phyloP scores from a whole-genome alignment of 768 basidiomycete species.

The Boletus sp. region DNA sequence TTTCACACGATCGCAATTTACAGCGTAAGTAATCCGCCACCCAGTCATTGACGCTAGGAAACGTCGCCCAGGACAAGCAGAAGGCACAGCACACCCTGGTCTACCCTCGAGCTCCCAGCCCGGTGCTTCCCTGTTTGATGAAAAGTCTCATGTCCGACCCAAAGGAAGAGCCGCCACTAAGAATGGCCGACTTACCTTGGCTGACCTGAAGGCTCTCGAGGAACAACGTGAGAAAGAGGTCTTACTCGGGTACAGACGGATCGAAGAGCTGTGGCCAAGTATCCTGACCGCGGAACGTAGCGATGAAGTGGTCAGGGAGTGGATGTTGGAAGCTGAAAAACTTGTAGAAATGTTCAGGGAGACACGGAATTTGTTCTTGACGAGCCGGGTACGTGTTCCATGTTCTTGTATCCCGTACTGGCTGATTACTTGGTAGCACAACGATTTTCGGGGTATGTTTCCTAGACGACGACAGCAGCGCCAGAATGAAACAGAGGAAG shows the following conservation, averaged over 20 bases:
- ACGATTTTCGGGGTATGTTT: slow-evolving; percentile 21
- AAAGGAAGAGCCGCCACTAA: slow-evolving; percentile 30
- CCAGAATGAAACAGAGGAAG: slow-evolving; percentile 15
- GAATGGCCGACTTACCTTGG: slow-evolving; percentile 47
- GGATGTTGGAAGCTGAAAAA: slow-evolving; percentile 80
- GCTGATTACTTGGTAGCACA: slow-evolving; percentile 11
- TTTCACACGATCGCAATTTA: not conserved
- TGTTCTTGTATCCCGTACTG: not conserved
- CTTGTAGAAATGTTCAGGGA: slow-evolving; percentile 88
- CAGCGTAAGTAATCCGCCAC: slow-evolving; percentile 47
- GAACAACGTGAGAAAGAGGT: slow-evolving; percentile 64
- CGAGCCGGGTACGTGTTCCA: slow-evolving; percentile 61
- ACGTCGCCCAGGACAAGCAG: slow-evolving; percentile 33
- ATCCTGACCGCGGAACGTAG: slow-evolving; percentile 45
- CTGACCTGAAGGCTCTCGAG: slow-evolving; percentile 63
- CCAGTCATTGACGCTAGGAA: slow-evolving; percentile 61
- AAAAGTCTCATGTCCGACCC: slow-evolving; percentile 40
- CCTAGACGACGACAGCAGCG: slow-evolving; percentile 13
- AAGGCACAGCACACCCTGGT: slow-evolving; percentile 9
- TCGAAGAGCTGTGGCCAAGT: slow-evolving; percentile 60
- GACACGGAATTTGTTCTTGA: slow-evolving; percentile 78
- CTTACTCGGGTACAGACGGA: slow-evolving; percentile 49
- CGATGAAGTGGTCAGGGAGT: slow-evolving; percentile 57
- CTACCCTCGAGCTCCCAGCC: slow-evolving; percentile 15
- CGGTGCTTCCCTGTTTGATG: slow-evolving; percentile 59